Base-by-base conservation (phyloP, 495 filamentous ascomycete species). In the Neurospora africana region DNA sequence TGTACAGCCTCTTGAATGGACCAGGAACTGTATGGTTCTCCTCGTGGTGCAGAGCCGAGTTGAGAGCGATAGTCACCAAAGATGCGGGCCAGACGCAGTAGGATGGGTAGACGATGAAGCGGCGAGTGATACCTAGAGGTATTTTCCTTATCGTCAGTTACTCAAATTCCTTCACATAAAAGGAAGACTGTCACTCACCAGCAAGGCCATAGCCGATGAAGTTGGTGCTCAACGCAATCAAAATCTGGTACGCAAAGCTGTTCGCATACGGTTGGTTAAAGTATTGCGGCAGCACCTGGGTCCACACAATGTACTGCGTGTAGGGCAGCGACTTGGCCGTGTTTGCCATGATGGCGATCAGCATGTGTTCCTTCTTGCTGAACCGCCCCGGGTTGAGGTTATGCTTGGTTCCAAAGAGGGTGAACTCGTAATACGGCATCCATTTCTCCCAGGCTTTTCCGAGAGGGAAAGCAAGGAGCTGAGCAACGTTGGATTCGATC, bases 91-190 rank as follows among this genome's bases (percentile, higher is more conserved):
- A 84, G 23, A 84, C 81, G 69, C 81, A 83, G 71, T 80, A 80
- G 0, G 82, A 77, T 6, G 83, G 83, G 61, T 85, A 84, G 35
- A 90, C 87, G 27, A 90, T 81, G 81, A 87, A 90, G 38, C 86
- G 83, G 19, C 86, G 81, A 68, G 53, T 65, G 4, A 65, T 65
- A 19, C 53, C 53, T 65, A 35, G 33, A n/a, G n/a, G n/a, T n/a
- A n/a, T 30, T 61, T 61, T 33, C 13, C 2, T 27, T 4, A 0
- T 61, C 19, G 53, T 65, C 53, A 65, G 7, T 65, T 15, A 33
- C 27, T 33, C 53, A 4, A 65, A 7, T 7, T 2, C 15, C 1
- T 9, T 33, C 0, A 27, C 15, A 33, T 33, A 3, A 1, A 35
- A 1, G 13, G 15, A 35, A 65, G 53, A 2, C 10, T 27, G 11